phyloP scores from a whole-genome alignment of 768 basidiomycete genomes.

The Coprinopsis cinerea region DNA sequence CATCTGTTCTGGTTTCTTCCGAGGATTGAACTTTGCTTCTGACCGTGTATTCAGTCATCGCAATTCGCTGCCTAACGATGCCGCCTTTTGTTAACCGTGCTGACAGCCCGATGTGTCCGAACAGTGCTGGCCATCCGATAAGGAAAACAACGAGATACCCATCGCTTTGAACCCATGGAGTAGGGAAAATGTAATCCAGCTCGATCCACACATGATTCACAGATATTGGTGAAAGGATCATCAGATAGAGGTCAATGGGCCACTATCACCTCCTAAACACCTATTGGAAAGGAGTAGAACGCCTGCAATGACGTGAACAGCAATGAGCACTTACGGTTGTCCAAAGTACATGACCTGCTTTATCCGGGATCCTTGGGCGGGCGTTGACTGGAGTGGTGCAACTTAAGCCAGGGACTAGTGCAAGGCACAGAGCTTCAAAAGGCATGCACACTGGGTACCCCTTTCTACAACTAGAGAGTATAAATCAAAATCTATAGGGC shows the following conservation, averaged over 20 bases:
- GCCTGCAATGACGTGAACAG: neutral
- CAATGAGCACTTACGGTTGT: neutral
- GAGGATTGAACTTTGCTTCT: constrained; percentile 2
- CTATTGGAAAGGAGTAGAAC: neutral
- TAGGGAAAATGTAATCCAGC: neutral
- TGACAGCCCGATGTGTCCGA: neutral
- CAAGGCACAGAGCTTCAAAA: too few species aligned
- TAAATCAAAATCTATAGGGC: too few species aligned
- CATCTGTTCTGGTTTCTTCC: neutral
- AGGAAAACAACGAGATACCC: neutral
- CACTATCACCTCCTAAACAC: constrained; percentile 1
- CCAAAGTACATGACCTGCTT: neutral
- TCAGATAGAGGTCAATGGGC: neutral
- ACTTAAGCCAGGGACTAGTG: too few species aligned
- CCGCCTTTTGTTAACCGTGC: neutral
- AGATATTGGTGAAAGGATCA: neutral
- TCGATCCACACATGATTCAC: neutral
- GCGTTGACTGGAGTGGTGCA: too few species aligned
- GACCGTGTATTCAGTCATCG: neutral
- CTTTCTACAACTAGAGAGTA: too few species aligned
- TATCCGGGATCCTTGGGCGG: neutral
- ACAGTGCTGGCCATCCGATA: neutral
- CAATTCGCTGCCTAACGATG: neutral
- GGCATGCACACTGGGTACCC: too few species aligned
- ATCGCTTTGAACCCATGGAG: neutral